Evolutionary conservation across 176 grass and related monocot species (phyloP).

Genomic region (Calamus simplicifolius): DNA sequence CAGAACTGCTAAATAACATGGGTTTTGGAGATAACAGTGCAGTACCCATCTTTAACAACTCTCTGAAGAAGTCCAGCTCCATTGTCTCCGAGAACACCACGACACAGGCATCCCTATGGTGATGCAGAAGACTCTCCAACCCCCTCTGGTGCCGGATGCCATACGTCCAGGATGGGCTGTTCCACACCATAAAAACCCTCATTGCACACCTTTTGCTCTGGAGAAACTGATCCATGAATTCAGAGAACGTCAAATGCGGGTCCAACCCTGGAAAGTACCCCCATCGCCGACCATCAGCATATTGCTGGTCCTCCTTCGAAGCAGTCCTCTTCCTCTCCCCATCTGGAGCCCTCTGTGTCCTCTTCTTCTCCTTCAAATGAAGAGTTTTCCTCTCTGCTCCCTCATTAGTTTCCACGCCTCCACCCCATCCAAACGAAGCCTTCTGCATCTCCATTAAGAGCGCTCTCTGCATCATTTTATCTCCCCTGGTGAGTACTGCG

Average conservation of each 20-base stretch:
- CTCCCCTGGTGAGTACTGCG: slow-evolving; percentile 52
- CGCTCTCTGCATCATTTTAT: slow-evolving; percentile 57
- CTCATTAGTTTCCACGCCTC: slow-evolving; percentile 7
- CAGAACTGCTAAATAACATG: neutral
- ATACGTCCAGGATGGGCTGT: slow-evolving; percentile 72
- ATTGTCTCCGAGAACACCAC: slow-evolving; percentile 67
- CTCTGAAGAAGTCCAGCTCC: slow-evolving; percentile 68
- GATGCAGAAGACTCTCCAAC: slow-evolving; percentile 72
- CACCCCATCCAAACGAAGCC: neutral
- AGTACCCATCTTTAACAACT: slow-evolving; percentile 73
- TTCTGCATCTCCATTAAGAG: slow-evolving; percentile 54
- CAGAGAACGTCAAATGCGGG: slow-evolving; percentile 50
- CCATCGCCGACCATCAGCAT: slow-evolving; percentile 45
- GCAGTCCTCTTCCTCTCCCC: slow-evolving; percentile 12
- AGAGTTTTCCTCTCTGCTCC: slow-evolving; percentile 33
- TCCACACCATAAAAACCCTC: slow-evolving; percentile 95
- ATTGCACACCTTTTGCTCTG: slow-evolving; percentile 38
- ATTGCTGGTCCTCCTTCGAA: slow-evolving; percentile 8
- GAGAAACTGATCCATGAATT: slow-evolving; percentile 76
- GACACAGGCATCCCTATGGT: slow-evolving; percentile 66
- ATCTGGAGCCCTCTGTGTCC: slow-evolving; percentile 7
- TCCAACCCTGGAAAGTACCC: slow-evolving; percentile 73
- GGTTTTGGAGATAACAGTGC: slow-evolving; percentile 1
- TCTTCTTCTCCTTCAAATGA: slow-evolving; percentile 15
- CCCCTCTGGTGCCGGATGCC: slow-evolving; percentile 68